Evolutionary conservation across 495 filamentous ascomycete genomes (phyloP).

Genomic region (Tetracladium setigerum): DNA sequence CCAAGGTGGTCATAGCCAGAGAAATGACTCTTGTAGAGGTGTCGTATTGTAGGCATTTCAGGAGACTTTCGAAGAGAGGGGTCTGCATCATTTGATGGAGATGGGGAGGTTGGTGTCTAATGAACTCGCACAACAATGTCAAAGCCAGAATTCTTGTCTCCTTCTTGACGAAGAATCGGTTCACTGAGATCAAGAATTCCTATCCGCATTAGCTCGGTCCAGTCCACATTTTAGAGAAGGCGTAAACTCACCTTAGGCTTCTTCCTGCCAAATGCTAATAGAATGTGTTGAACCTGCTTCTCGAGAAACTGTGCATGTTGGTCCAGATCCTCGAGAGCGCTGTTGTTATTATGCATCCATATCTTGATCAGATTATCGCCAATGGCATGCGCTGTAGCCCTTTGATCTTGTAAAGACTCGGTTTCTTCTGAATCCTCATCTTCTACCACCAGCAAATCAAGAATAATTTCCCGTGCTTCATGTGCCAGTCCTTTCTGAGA

Average conservation of each 20-base stretch:
- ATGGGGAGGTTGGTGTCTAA: slow-evolving; percentile 62
- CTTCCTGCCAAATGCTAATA: slow-evolving; percentile 47
- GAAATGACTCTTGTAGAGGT: slow-evolving; percentile 62
- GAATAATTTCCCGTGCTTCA: slow-evolving; percentile 49
- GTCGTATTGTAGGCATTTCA: slow-evolving; percentile 63
- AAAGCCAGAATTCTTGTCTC: slow-evolving; percentile 49
- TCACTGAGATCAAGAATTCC: slow-evolving; percentile 52
- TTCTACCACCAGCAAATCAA: slow-evolving; percentile 44
- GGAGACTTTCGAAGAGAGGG: slow-evolving; percentile 54
- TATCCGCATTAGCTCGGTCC: slow-evolving; percentile 24
- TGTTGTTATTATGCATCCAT: slow-evolving; percentile 50
- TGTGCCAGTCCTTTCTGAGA: slow-evolving; percentile 49
- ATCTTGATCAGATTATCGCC: slow-evolving; percentile 45
- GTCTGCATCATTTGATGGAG: slow-evolving; percentile 61
- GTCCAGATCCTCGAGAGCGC: slow-evolving; percentile 31
- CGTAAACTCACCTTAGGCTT: slow-evolving; percentile 50
- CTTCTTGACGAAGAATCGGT: slow-evolving; percentile 51
- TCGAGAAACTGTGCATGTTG: slow-evolving; percentile 43
- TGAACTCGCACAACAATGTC: slow-evolving; percentile 54
- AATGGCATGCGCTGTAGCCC: slow-evolving; percentile 36
- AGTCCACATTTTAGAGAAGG: not conserved
- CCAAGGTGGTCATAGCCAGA: slow-evolving; percentile 55
- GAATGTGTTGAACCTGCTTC: slow-evolving; percentile 34
- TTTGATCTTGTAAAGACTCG: slow-evolving; percentile 25
- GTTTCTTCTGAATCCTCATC: slow-evolving; percentile 44